Base-by-base conservation (phyloP, 139 green algal species). In the Deuterostichococcus epilithicus region DNA sequence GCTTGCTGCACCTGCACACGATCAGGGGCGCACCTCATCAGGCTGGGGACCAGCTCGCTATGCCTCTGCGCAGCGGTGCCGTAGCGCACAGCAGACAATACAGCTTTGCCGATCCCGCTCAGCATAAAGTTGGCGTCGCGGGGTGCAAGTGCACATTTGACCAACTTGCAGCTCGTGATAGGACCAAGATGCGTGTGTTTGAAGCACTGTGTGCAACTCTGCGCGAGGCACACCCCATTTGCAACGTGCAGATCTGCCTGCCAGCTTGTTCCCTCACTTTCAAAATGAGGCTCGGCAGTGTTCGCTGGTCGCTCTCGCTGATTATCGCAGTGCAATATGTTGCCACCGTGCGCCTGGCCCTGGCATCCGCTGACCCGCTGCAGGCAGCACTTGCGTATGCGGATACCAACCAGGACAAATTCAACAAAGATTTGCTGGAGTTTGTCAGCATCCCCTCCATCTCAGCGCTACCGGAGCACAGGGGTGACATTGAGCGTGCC, bases 361-460 rank as follows among this genome's bases (percentile, higher is more conserved):
- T 13, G 13, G 26, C 13, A 63, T 63, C 52, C 26, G 10, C 52
- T 30, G 52, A 25, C 18, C 32, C 63, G 36, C 28, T 37, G 15
- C 63, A 69, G 37, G 5, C 5, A 37, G 30, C 63, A 4, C n/a
- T 69, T 2, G 28, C 5, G 5, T 69, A 69, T 20, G 30, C 32
- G 3, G 37, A 10, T 37, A 20, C 36, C 3, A 15, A 69, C 5
- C 63, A 69, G 30, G 3, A 37, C 5, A 10, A 69, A 3, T 77
- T 74, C 33, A 65, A 70, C 25, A 2, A 79, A 18, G 79, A 89
- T 1, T 59, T 88, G 26, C 22, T 82, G 28, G 68, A 87, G 30
- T 60, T 90, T 23, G 73, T 74, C 1, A 34, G 44, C 45, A 84
- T 90, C n/a, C 84, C 85, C 15, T 86, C 80, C 1, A 77, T 90